Base-by-base conservation (phyloP, 768 basidiomycete genomes). In the Mycena metata region DNA sequence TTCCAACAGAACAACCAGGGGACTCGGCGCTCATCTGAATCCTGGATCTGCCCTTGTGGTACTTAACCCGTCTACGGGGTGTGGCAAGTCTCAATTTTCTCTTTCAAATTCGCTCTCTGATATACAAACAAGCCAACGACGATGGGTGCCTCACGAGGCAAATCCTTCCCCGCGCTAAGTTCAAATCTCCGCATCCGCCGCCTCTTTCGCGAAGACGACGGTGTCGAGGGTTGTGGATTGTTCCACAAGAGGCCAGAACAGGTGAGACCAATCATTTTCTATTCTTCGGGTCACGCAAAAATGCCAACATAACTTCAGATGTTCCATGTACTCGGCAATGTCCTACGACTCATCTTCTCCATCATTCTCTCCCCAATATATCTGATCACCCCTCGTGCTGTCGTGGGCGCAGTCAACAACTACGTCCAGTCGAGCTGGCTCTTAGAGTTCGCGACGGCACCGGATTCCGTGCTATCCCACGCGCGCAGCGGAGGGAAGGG, bases 361-460 rank as follows among this genome's bases (percentile, higher is more conserved):
- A 2, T 64, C 45, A 4, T 42, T 0, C 11, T 49, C 1, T 24
- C 54, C 7, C 63, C 55, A 36, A 3, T 13, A 19, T 54, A 36
- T 54, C 30, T 33, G 13, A 5, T 21, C 16, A 19, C 1, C 8
- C 12, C 49, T 17, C 15, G 49, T 36, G 42, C 10, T 3, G 9
- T 49, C 30, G 56, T 43, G 0, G 9, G 7, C 2, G 60, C 21
- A 16, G n/a, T 58, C 26, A 33, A 33, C 46, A 57, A 58, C 35
- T 58, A 58, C 56, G 12, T 65, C 8, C 47, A 46, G 23, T 21
- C 45, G 21, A 24, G 47, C 24, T 64, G 63, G 63, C 46, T 58
- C 2, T 17, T 42, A 36, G 64, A 65, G n/a, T 65, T 24, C 16
- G 64, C 64, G 5, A 58, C 8, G 2, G 50, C 64, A 1, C 47